Evolutionary conservation across 306 rosid genomes (phyloP).

Genomic region (Inga leiocalycina): DNA sequence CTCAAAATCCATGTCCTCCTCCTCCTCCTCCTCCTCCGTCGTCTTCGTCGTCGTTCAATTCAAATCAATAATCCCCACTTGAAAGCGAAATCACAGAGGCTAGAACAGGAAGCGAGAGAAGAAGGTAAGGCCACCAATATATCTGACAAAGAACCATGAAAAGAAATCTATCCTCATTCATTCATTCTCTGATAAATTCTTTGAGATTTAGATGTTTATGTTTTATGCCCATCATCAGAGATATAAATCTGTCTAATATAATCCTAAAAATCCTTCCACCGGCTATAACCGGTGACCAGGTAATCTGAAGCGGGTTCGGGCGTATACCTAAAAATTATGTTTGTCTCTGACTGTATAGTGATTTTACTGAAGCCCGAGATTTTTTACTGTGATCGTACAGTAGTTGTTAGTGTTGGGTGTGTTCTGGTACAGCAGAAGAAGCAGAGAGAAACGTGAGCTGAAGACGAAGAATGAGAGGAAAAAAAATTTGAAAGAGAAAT

Average conservation of each 20-base stretch:
- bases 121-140: not conserved
- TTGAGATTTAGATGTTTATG: slow-evolving; percentile 46
- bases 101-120: not conserved
- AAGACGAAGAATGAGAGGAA: slow-evolving; percentile 1
- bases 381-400: slow-evolving; percentile 28
- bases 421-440: not conserved
- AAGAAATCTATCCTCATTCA: not conserved
- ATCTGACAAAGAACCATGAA: not conserved
- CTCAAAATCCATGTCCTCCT: slow-evolving; percentile 65
- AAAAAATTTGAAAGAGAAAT: not conserved
- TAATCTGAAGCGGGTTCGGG: slow-evolving; percentile 32
- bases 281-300: slow-evolving; percentile 55
- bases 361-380: slow-evolving; percentile 24
- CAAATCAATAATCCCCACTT: not conserved
- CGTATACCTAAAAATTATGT: slow-evolving; percentile 1
- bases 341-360: not conserved
- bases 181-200: slow-evolving; percentile 25
- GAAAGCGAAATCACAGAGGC: not conserved
- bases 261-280: slow-evolving; percentile 37
- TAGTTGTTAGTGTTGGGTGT: not conserved
- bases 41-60: not conserved
- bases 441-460: slow-evolving; percentile 14
- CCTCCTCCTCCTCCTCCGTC: not conserved
- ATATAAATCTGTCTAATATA: not conserved
- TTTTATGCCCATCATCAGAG: not conserved